phyloP scores from a whole-genome alignment of 2,329 filamentous ascomycete genomes.

The Claviceps lovelessii region DNA sequence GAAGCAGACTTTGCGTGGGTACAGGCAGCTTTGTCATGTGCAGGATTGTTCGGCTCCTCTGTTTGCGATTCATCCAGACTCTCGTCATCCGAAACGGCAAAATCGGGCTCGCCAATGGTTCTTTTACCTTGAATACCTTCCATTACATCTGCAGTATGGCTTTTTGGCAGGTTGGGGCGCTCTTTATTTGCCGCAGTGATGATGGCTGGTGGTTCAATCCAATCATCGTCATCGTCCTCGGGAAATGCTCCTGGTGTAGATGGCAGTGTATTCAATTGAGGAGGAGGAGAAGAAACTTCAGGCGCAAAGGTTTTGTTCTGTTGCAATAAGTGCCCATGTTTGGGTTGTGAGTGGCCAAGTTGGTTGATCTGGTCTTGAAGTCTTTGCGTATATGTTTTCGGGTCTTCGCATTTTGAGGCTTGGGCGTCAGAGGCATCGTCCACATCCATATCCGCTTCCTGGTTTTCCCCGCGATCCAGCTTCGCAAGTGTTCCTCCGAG shows the following conservation, averaged over 20 bases:
- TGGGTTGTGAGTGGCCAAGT: constrained; percentile 44
- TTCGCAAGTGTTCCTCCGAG: constrained; percentile 35
- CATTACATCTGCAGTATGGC: constrained; percentile 46
- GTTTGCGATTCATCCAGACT: not conserved
- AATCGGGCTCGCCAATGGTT: constrained; percentile 31
- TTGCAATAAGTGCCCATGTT: constrained; percentile 24
- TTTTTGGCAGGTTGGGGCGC: constrained; percentile 43
- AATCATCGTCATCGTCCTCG: constrained; percentile 46
- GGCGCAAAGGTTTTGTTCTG: constrained; percentile 18
- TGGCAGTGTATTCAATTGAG: constrained; percentile 17
- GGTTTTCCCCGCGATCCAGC: constrained; percentile 29
- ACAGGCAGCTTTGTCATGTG: constrained; percentile 4
- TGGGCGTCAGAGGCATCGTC: constrained; percentile 25
- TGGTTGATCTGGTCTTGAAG: constrained; percentile 84
- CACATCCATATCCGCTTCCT: constrained; percentile 41
- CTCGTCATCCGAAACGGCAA: constrained; percentile 6
- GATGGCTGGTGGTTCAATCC: constrained; percentile 40
- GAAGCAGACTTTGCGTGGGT: constrained; percentile 25
- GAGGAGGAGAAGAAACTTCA: constrained; percentile 14
- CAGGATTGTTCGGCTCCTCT: not conserved
- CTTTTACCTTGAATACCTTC: constrained; percentile 38
- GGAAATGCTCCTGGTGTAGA: constrained; percentile 47
- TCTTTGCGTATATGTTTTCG: constrained; percentile 81
- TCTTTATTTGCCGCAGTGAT: constrained; percentile 16
- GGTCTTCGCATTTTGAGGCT: constrained; percentile 28